Percentiles rank a stretch among this genome's conserved stretches.
Evolutionary conservation across 352 stramenopile genomes (phyloP).

Genomic region (Globisporangium nunn): DNA sequence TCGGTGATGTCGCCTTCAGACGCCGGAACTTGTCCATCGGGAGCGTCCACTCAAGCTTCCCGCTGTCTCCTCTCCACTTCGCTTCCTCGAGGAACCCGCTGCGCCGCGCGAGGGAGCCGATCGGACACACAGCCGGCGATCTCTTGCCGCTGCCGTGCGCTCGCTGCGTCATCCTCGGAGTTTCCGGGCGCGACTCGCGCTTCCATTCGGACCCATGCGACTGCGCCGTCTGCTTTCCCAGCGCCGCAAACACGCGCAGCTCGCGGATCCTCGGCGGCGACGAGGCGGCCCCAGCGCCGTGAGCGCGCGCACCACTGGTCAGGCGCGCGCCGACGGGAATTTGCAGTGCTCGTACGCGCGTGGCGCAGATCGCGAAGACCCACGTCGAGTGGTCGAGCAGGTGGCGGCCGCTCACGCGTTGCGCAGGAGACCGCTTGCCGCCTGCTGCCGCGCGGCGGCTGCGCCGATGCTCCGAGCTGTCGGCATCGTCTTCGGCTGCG

Average conservation of each 20-base stretch:
- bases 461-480: conserved; percentile 16
- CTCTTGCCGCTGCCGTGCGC: neutral
- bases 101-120: conserved; percentile 9
- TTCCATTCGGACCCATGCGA: conserved; percentile 47
- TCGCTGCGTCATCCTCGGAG: conserved; percentile 1
- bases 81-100: conserved; percentile 52
- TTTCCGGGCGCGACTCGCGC: conserved; percentile 20
- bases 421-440: neutral
- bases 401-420: conserved; percentile 11
- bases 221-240: conserved; percentile 49
- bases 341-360: conserved; percentile 35
- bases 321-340: conserved; percentile 27
- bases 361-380: conserved; percentile 33
- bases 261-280: conserved; percentile 26
- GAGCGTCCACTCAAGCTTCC: conserved; percentile 51
- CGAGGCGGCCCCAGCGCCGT: neutral
- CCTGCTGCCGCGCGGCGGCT: neutral
- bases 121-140: neutral
- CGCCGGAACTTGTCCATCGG: conserved; percentile 51
- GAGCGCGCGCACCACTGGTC: neutral
- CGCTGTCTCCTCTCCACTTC: conserved; percentile 37
- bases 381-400: conserved; percentile 38
- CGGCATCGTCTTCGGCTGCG: conserved; percentile 13
- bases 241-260: conserved; percentile 43
- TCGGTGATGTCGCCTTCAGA: conserved; percentile 57